Percentiles rank a stretch among this genome's conserved stretches.
These are phyloP conservation scores for Xylaria cubensis DNA, from an alignment of 495 filamentous ascomycete genomes.

Conservation along the genomic window DNA sequence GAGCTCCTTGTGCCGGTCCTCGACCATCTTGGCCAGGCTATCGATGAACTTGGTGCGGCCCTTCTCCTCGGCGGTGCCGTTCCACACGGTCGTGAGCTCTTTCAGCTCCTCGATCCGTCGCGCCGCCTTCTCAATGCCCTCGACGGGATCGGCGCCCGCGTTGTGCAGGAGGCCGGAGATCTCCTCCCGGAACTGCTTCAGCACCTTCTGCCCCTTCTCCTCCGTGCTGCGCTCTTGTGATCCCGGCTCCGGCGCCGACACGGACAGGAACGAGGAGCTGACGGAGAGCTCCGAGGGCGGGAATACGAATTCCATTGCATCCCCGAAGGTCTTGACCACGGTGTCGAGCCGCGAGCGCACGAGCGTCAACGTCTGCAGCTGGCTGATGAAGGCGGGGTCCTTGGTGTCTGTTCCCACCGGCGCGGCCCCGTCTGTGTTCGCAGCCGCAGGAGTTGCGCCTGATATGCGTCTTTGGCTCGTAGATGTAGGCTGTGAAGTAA, in stretches of 20 bases:
- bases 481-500: slow-evolving; percentile 28
- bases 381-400: slow-evolving; percentile 74
- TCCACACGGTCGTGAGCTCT: slow-evolving; percentile 80
- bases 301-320: slow-evolving; percentile 91
- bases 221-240: slow-evolving; percentile 70
- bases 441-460: slow-evolving; percentile 27
- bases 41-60: slow-evolving; percentile 84
- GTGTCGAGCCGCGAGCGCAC: slow-evolving; percentile 82
- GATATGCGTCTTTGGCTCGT: slow-evolving; percentile 38
- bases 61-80: slow-evolving; percentile 90
- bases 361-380: slow-evolving; percentile 81
- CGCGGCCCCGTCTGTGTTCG: slow-evolving; percentile 29
- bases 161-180: slow-evolving; percentile 69
- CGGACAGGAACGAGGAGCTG: slow-evolving; percentile 78
- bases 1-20: slow-evolving; percentile 63
- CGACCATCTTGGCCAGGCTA: slow-evolving; percentile 67
- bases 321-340: slow-evolving; percentile 86
- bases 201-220: slow-evolving; percentile 77
- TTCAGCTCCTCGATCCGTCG: slow-evolving; percentile 75
- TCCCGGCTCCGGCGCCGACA: slow-evolving; percentile 75
- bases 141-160: slow-evolving; percentile 50
- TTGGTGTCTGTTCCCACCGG: slow-evolving; percentile 7
- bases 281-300: slow-evolving; percentile 79
- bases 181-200: slow-evolving; percentile 72
- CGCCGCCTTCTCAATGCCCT: slow-evolving; percentile 71